A percentile compares a stretch with the other conserved stretches of the same genome.
Evolutionary conservation across 345 rosid genomes (phyloP).

Genomic region (Citrus trifoliata): DNA sequence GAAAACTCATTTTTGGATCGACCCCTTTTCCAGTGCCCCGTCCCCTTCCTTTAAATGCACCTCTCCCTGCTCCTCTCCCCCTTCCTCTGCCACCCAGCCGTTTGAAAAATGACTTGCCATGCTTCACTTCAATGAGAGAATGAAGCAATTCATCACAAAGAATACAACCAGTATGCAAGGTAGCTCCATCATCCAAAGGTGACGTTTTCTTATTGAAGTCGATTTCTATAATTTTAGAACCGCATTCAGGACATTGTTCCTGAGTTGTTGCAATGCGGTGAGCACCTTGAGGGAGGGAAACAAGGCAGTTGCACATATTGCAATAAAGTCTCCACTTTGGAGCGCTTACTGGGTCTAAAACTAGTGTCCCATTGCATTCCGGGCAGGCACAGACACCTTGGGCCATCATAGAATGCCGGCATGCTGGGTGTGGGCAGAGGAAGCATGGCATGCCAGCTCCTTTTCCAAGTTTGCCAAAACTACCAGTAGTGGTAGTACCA

Average conservation of each 20-base stretch:
- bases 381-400: constrained; percentile 99
- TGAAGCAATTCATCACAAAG: constrained; percentile 89
- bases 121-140: constrained; percentile 85
- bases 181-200: constrained; percentile 79
- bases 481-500: constrained; percentile 40
- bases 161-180: constrained; percentile 78
- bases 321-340: constrained; percentile 96
- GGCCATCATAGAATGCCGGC: constrained; percentile 72
- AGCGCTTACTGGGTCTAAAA: constrained; percentile 81
- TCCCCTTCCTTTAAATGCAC: constrained; percentile 51
- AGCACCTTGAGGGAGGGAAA: constrained; percentile 89
- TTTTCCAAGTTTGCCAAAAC: constrained; percentile 50
- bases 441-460: constrained; percentile 97
- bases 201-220: constrained; percentile 92
- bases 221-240: constrained; percentile 75
- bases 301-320: constrained; percentile 90
- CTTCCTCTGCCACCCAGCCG: constrained; percentile 48
- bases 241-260: constrained; percentile 71
- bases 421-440: constrained; percentile 88
- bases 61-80: constrained; percentile 68
- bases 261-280: constrained; percentile 71
- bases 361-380: constrained; percentile 85
- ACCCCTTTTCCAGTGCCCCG: constrained; percentile 28
- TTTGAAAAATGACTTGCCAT: constrained; percentile 67
- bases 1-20: constrained; percentile 67